A percentile compares a stretch with the other conserved stretches of the same genome.
Conservation (phyloP, 2,329 filamentous ascomycete genomes). For the Penicillium sp. region DNA sequence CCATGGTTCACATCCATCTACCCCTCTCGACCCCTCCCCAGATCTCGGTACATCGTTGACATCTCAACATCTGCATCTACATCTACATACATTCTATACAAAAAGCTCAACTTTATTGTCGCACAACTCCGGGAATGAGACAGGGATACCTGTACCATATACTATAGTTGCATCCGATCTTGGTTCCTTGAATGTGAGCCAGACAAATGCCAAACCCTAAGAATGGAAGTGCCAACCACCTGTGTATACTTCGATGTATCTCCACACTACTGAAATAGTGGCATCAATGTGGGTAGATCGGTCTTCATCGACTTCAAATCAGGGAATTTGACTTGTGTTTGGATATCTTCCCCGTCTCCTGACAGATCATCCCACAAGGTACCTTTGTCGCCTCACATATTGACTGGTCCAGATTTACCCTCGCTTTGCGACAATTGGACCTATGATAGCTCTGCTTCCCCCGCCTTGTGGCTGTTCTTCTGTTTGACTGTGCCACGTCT, state of each 20-base stretch:
- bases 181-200: neutral
- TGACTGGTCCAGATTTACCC: constrained; percentile 13
- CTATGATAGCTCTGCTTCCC: neutral
- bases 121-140: constrained; percentile 25
- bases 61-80: neutral
- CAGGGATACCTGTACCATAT: constrained; percentile 16
- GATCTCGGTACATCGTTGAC: neutral
- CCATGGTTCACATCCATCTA: constrained; percentile 24
- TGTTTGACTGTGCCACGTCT: constrained; percentile 17
- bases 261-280: neutral
- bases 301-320: neutral
- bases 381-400: constrained; percentile 12
- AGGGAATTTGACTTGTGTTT: neutral
- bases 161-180: constrained; percentile 3
- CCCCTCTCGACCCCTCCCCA: constrained; percentile 6
- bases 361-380: constrained; percentile 7
- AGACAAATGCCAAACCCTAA: neutral
- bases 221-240: neutral
- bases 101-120: constrained; percentile 6
- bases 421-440: neutral
- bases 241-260: neutral
- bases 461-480: constrained; percentile 24
- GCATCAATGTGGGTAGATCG: neutral
- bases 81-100: too few species aligned
- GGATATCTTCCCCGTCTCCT: neutral